A percentile compares a stretch with the other conserved stretches of the same genome.
Evolutionary conservation across 139 green algal species (phyloP).

Genomic region (Chlamydomonas incerta): DNA sequence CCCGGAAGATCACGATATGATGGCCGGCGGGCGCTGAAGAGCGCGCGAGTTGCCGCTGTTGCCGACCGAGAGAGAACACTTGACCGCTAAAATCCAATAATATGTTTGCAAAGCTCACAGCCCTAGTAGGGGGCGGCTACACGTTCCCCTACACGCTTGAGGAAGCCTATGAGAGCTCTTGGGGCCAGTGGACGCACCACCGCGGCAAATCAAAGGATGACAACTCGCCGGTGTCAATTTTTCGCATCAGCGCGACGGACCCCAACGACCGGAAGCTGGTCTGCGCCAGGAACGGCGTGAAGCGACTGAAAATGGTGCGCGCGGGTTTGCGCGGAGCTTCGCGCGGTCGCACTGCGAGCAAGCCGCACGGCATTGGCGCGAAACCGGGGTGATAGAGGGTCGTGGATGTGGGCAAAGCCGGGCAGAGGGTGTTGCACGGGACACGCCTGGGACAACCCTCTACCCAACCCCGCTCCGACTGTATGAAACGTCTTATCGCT

Average conservation of each 20-base stretch:
- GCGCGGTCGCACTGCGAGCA: too few species aligned
- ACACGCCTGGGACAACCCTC: background rate
- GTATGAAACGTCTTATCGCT: too few species aligned
- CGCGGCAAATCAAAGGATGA: constrained; percentile 76
- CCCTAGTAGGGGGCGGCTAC: constrained; percentile 71
- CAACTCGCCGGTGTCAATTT: constrained; percentile 79
- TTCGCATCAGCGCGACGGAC: constrained; percentile 69
- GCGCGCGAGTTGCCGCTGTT: too few species aligned
- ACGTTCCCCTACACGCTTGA: constrained; percentile 79
- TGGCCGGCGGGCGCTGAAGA: too few species aligned
- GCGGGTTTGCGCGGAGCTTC: too few species aligned
- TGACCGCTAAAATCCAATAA: too few species aligned
- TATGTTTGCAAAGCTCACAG: constrained; percentile 87
- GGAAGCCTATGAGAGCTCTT: constrained; percentile 62
- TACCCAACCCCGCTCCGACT: too few species aligned
- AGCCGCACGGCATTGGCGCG: too few species aligned
- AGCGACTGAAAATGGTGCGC: constrained; percentile 79
- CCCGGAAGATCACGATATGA: too few species aligned
- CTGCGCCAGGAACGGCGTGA: constrained; percentile 84
- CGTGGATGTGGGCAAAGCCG: too few species aligned
- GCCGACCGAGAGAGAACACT: too few species aligned
- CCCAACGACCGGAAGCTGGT: constrained; percentile 71
- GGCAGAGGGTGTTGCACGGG: background rate
- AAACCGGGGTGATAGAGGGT: too few species aligned
- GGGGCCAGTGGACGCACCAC: constrained; percentile 84